phyloP scores from a whole-genome alignment of 495 filamentous ascomycete species.

The Chaetomium tenue region DNA sequence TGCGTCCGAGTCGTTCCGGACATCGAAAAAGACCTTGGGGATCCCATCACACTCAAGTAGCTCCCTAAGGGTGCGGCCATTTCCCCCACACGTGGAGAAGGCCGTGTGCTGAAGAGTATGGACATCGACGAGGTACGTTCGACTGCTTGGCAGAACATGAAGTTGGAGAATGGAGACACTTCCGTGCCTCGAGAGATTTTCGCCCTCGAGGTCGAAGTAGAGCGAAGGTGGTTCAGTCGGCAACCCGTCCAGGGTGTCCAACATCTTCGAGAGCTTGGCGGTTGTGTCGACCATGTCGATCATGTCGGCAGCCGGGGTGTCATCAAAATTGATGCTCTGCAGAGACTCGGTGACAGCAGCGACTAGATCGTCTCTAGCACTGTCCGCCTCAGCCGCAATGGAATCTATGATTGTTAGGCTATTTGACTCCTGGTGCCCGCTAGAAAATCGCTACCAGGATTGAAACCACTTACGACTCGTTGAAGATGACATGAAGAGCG shows the following conservation, averaged over 20 bases:
- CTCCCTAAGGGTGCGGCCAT: slow-evolving; percentile 44
- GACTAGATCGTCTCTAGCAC: too few relatives aligned
- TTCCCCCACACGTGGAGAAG: slow-evolving; percentile 38
- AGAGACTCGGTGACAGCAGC: too few relatives aligned
- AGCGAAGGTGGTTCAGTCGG: slow-evolving; percentile 37
- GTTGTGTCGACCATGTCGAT: too few relatives aligned
- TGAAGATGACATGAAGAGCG: too few relatives aligned
- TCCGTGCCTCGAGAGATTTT: slow-evolving; percentile 48
- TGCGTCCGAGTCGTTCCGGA: slow-evolving; percentile 58
- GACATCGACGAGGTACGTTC: slow-evolving; percentile 52
- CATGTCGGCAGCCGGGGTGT: too few relatives aligned
- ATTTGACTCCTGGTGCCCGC: too few relatives aligned
- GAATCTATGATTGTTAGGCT: too few relatives aligned
- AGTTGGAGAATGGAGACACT: slow-evolving; percentile 53
- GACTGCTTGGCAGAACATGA: slow-evolving; percentile 26
- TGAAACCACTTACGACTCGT: too few relatives aligned
- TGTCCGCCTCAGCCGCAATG: too few relatives aligned
- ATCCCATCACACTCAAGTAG: slow-evolving; percentile 50
- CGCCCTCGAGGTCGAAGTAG: slow-evolving; percentile 58
- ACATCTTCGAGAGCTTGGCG: too few relatives aligned
- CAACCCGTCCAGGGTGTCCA: not conserved
- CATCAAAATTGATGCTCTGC: too few relatives aligned
- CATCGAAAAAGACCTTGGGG: slow-evolving; percentile 56
- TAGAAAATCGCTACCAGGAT: too few relatives aligned
- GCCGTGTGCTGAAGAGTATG: slow-evolving; percentile 43